Evolutionary conservation across 176 grass and related monocot genomes (phyloP), one percentile per base, ranked within the genome.

Genomic region (Neostapfia colusana): DNA sequence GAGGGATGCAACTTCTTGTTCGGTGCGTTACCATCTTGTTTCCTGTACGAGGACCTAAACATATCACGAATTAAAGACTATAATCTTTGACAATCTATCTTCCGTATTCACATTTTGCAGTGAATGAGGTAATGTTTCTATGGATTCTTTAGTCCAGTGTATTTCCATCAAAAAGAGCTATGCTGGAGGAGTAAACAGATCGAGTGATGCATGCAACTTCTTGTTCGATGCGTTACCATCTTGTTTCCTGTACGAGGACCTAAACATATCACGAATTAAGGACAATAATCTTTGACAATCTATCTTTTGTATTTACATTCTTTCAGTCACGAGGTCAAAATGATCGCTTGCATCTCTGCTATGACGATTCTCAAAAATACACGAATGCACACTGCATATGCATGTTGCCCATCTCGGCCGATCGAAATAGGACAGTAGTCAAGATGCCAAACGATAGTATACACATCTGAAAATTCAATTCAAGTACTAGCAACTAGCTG

Each of bases 401-500:
- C 67, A 31, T 25, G 0, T 24, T 66, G 11, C 39, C 49, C 67
- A 54, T 54, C 7, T 21, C 51, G 49, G 49, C 49, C 49, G 24
- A 54, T 54, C 18, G 12, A 48, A 69, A 2, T 21, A 56, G 31
- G 31, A 31, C 31, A 31, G 2, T 26, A 65, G 58, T 45, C 34
- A 59, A 51, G 41, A 37, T 15, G n/a, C 38, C 42, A 78, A 31
- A 68, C 34, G 69, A 72, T 67, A 73, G 5, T 44, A 54, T 58
- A 69, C 44, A 70, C 75, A 56, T 75, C 69, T 56, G 63, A 67
- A 69, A 3, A 31, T 31, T 31, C 31, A 3, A 39, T 79, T 73
- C 8, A 67, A 55, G 61, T 51, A 71, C 80, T 69, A 75, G 31
- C 31, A 31, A 16, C 73, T 67, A 74, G 62, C 10, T 79, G 70